These are phyloP conservation scores for Euphorbia schlechtendalii DNA, from an alignment of 441 rosid genomes.

Conservation along the genomic window DNA sequence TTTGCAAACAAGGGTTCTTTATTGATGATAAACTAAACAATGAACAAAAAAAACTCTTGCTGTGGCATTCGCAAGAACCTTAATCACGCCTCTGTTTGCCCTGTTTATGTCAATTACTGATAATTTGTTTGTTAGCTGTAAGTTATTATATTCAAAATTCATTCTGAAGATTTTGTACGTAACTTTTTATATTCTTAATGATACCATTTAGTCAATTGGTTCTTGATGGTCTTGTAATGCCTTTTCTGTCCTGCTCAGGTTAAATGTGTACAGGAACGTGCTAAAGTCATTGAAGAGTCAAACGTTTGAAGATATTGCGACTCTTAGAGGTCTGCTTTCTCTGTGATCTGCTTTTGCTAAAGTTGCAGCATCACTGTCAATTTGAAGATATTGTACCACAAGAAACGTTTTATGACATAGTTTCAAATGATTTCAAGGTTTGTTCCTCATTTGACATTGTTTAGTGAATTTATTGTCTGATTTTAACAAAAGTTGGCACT, in stretches of 20 bases:
- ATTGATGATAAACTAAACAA: constrained; percentile 29
- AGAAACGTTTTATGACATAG: constrained; percentile 65
- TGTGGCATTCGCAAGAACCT: too few relatives aligned
- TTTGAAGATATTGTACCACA: constrained; percentile 76
- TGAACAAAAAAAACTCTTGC: constrained; percentile 16
- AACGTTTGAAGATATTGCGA: too few relatives aligned
- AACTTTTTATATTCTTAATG: neutral
- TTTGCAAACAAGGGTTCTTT: neutral
- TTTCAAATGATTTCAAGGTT: constrained; percentile 67
- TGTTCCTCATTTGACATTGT: neutral
- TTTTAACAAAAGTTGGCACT: neutral
- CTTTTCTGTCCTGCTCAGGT: constrained; percentile 32
- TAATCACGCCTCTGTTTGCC: too few relatives aligned
- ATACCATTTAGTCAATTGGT: neutral
- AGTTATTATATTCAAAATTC: neutral
- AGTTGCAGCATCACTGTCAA: too few relatives aligned
- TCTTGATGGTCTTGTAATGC: neutral
- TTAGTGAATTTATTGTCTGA: constrained; percentile 1
- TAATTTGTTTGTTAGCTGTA: neutral
- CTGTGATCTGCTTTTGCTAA: too few relatives aligned
- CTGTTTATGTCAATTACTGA: too few relatives aligned
- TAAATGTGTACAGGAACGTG: constrained; percentile 47
- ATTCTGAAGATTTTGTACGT: neutral
- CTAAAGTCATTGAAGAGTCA: constrained; percentile 57
- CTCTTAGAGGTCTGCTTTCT: too few relatives aligned